Percentiles rank a stretch among this genome's conserved stretches.
phyloP scores from a whole-genome alignment of 768 basidiomycete genomes.

The Peribolospora kevripleyi region DNA sequence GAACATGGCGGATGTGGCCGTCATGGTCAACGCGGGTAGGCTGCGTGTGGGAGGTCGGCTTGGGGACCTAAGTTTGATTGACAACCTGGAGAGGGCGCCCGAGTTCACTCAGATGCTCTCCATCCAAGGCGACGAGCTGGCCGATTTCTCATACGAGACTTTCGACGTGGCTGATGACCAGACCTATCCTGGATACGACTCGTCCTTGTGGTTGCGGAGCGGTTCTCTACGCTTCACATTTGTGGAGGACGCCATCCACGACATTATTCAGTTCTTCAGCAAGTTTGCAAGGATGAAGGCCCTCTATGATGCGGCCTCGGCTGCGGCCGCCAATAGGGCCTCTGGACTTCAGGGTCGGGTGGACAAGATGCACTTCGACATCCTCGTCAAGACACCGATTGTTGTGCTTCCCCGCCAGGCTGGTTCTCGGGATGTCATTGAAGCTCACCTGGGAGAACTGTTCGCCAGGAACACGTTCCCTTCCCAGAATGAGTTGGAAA shows the following conservation, averaged over 20 bases:
- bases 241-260: constrained; percentile 70
- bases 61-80: constrained; percentile 56
- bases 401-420: constrained; percentile 49
- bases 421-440: constrained; percentile 39
- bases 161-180: constrained; percentile 31
- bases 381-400: constrained; percentile 81
- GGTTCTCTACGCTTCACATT: constrained; percentile 76
- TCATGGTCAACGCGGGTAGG: constrained; percentile 45
- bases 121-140: constrained; percentile 82
- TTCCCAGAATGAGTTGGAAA: constrained; percentile 23
- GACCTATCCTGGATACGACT: constrained; percentile 52
- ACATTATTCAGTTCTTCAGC: constrained; percentile 54
- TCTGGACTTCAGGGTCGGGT: constrained; percentile 46
- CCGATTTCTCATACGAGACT: constrained; percentile 81
- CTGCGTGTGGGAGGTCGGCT: constrained; percentile 57
- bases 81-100: constrained; percentile 29
- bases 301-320: constrained; percentile 76
- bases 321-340: constrained; percentile 73
- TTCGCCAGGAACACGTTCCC: constrained; percentile 48
- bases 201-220: constrained; percentile 52
- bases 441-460: constrained; percentile 71
- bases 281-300: constrained; percentile 79
- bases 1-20: constrained; percentile 64
- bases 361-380: constrained; percentile 59
- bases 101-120: constrained; percentile 67